Evolutionary conservation across 1,139 yeast genomes (phyloP).

Genomic region (Blastobotrys aristatus): DNA sequence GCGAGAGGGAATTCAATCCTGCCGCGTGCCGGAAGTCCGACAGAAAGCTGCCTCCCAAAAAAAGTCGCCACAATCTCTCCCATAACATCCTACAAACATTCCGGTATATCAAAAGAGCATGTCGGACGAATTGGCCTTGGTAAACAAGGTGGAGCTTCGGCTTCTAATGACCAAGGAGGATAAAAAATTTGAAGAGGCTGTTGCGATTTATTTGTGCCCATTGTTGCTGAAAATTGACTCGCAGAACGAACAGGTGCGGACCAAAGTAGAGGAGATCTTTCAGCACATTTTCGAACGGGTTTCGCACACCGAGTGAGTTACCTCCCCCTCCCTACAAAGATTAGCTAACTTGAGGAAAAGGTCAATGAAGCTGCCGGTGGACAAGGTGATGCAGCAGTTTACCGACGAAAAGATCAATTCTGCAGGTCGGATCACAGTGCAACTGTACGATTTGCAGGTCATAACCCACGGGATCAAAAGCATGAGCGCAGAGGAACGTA

Average conservation of each 20-base stretch:
- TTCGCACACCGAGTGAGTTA: slow-evolving; percentile 40
- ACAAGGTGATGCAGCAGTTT: slow-evolving; percentile 58
- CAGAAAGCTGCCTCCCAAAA: too few species aligned
- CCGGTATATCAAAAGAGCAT: too few species aligned
- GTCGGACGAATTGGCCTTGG: slow-evolving; percentile 34
- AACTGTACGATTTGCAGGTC: slow-evolving; percentile 61
- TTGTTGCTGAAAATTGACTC: slow-evolving; percentile 74
- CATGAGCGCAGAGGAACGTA: slow-evolving; percentile 7
- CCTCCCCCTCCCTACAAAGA: neutral
- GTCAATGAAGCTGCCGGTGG: slow-evolving; percentile 54
- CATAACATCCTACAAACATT: too few species aligned
- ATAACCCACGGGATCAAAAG: slow-evolving; percentile 58
- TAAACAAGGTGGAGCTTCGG: slow-evolving; percentile 63
- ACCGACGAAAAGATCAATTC: slow-evolving; percentile 45
- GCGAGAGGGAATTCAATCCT: too few species aligned
- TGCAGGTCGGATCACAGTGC: slow-evolving; percentile 46
- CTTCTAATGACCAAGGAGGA: slow-evolving; percentile 73
- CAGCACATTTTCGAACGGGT: slow-evolving; percentile 66
- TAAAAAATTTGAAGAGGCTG: slow-evolving; percentile 54
- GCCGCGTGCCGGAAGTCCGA: too few species aligned
- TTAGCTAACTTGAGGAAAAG: slow-evolving; percentile 19
- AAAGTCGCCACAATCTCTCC: too few species aligned
- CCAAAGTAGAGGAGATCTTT: slow-evolving; percentile 60
- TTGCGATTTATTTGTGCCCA: slow-evolving; percentile 69
- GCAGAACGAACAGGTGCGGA: slow-evolving; percentile 59